Evolutionary conservation across 2,329 filamentous ascomycete genomes (phyloP), one percentile per base, ranked within the genome.

Genomic region (Aspergillus fijiensis): DNA sequence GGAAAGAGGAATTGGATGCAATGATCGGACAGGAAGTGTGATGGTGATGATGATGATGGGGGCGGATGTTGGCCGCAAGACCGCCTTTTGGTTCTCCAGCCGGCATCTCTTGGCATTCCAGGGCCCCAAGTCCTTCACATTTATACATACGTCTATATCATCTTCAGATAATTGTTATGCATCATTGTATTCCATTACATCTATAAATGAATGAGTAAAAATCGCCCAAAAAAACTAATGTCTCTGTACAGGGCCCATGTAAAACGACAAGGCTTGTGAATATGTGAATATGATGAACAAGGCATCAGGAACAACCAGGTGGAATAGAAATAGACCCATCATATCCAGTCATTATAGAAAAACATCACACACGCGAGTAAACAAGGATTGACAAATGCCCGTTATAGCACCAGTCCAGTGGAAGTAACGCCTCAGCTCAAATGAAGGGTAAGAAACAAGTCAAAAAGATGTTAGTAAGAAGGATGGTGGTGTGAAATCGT

Each of bases 271-370:
- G 55, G 60, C 48, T 50, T 57, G 51, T 27, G 54, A 48, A 50
- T 39, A 57, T 49, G 23, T 27, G 54, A 48, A 50, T 39, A 57
- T 49, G 23, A 58, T 29, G 49, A 56, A n/a, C 23, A 31, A 33
- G 33, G 42, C 14, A 55, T 31, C 49, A 55, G 23, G 58, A 31
- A 49, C 49, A 60, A 58, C 55, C 50, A 55, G 45, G 52, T 50
- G 51, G 47, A 48, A 58, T 55, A 63, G 59, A 65, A 65, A 64
- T 63, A 67, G 63, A 45, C 16, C 16, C 39, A 45, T 71, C 72
- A 66, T 73, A 68, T 69, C 67, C 68, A 69, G 63, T 74, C 71
- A 71, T 75, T 71, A 74, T 69, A 66, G 63, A 61, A 63, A 51
- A 63, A 49, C 49, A 62, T 62, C 63, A 55, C 45, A 57, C 53